phyloP scores from a whole-genome alignment of 2,329 filamentous ascomycete species.

The Stagonosporopsis vannaccii region DNA sequence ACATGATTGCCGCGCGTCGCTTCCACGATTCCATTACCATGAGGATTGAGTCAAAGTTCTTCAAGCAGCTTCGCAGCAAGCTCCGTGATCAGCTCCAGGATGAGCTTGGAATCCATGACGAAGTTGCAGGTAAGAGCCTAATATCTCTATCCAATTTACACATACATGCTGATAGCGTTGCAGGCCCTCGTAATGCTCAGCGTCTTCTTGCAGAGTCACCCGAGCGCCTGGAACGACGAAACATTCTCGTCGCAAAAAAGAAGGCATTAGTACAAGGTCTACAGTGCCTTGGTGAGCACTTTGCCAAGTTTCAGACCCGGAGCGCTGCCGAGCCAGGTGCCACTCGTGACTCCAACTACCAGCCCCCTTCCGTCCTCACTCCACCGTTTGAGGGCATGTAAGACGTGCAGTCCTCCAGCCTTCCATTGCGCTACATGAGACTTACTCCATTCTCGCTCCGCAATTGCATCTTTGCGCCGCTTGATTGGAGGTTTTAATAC shows the following conservation, averaged over 20 bases:
- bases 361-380: neutral
- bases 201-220: conserved; percentile 47
- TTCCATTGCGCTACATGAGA: too few species aligned
- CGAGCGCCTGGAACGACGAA: conserved; percentile 35
- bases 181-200: conserved; percentile 16
- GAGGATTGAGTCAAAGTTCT: conserved; percentile 49
- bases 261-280: conserved; percentile 39
- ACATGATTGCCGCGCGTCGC: conserved; percentile 69
- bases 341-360: neutral
- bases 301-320: conserved; percentile 9
- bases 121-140: conserved; percentile 25
- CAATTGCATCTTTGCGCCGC: too few species aligned
- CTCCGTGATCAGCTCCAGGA: conserved; percentile 37
- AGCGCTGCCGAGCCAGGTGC: neutral
- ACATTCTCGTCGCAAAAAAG: conserved; percentile 33
- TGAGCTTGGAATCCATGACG: conserved; percentile 31
- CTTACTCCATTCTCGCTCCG: too few species aligned
- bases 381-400: neutral
- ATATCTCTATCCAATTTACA: neutral
- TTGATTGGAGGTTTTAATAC: too few species aligned
- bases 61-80: conserved; percentile 30
- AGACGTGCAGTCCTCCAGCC: neutral
- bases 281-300: conserved; percentile 20
- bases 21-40: conserved; percentile 65
- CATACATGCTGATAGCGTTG: neutral